A percentile compares a stretch with the other conserved stretches of the same genome.
Evolutionary conservation across 1,284 basidiomycete species (phyloP).

Genomic region (Ceratobasidium sp.): DNA sequence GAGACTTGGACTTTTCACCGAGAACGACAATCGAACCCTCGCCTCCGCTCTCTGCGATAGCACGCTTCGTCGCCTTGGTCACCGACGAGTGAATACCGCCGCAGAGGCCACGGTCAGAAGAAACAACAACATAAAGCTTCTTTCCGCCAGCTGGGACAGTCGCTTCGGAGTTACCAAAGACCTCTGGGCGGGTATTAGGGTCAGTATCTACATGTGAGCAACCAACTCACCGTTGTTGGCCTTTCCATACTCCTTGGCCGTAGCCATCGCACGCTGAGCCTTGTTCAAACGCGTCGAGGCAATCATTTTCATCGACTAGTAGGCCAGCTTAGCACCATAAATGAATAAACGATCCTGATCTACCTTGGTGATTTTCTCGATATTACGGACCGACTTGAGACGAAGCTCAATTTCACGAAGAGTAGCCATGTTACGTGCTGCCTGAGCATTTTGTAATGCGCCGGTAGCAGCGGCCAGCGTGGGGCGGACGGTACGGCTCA

Average conservation of each 20-base stretch:
- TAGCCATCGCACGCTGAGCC: constrained; percentile 93
- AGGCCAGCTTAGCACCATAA: neutral
- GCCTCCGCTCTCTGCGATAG: constrained; percentile 59
- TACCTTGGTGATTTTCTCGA: constrained; percentile 99
- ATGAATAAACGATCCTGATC: constrained; percentile 45
- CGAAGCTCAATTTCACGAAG: constrained; percentile 97
- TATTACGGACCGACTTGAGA: constrained; percentile 96
- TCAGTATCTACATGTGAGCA: neutral
- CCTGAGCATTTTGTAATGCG: constrained; percentile 29
- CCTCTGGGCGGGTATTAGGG: constrained; percentile 58
- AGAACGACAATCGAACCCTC: constrained; percentile 83
- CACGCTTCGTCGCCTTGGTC: constrained; percentile 84
- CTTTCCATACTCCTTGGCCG: constrained; percentile 92
- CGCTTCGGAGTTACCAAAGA: constrained; percentile 71
- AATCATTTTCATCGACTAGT: constrained; percentile 99
- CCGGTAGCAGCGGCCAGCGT: constrained; percentile 36
- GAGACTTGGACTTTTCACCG: constrained; percentile 97
- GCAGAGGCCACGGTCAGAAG: constrained; percentile 99
- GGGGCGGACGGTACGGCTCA: constrained; percentile 39
- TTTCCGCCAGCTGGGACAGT: constrained; percentile 62
- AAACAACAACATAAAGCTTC: constrained; percentile 90
- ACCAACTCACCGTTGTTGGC: constrained; percentile 84
- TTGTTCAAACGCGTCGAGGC: constrained; percentile 97
- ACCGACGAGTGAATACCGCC: constrained; percentile 99
- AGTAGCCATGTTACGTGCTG: constrained; percentile 86